A percentile compares a stretch with the other conserved stretches of the same genome.
These are phyloP conservation scores for Vitis riparia DNA, from an alignment of 164 flowering plant species.

Conservation along the genomic window DNA sequence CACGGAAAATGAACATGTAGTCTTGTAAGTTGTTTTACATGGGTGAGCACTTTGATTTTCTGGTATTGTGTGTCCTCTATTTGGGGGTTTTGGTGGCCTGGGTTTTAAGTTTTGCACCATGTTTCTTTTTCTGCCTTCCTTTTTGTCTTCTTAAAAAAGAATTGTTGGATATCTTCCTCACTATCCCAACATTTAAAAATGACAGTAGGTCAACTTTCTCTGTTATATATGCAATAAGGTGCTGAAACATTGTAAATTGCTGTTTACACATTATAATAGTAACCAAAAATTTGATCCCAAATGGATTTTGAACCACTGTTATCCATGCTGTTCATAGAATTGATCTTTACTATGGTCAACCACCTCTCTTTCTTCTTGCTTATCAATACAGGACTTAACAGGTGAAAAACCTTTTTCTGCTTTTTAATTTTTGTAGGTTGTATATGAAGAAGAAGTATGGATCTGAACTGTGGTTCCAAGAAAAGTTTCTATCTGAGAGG, in stretches of 20 bases:
- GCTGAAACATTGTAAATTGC: not conserved
- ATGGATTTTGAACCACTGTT: not conserved
- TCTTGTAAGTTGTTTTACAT: conserved; percentile 38
- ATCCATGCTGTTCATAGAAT: not conserved
- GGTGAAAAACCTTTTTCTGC: not conserved
- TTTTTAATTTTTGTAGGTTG: conserved; percentile 38
- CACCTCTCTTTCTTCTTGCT: not conserved
- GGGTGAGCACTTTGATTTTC: not conserved
- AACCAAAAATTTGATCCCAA: not conserved
- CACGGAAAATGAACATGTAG: conserved; percentile 48
- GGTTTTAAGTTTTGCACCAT: too few species aligned
- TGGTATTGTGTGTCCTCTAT: too few species aligned
- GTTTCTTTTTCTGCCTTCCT: too few species aligned
- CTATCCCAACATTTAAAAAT: not conserved
- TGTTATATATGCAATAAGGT: not conserved
- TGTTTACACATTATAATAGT: not conserved
- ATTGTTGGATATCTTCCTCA: too few species aligned
- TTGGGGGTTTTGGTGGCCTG: too few species aligned
- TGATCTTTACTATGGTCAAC: not conserved
- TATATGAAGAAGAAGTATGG: conserved; percentile 64
- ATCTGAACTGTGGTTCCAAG: conserved; percentile 62
- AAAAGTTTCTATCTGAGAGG: conserved; percentile 25
- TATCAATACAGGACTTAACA: not conserved
- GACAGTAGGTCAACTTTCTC: not conserved
- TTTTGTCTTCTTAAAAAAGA: too few species aligned